Percentiles rank a stretch among this genome's conserved stretches.
Evolutionary conservation across 768 basidiomycete species (phyloP).

Genomic region (Sistotremastrum suecicum): DNA sequence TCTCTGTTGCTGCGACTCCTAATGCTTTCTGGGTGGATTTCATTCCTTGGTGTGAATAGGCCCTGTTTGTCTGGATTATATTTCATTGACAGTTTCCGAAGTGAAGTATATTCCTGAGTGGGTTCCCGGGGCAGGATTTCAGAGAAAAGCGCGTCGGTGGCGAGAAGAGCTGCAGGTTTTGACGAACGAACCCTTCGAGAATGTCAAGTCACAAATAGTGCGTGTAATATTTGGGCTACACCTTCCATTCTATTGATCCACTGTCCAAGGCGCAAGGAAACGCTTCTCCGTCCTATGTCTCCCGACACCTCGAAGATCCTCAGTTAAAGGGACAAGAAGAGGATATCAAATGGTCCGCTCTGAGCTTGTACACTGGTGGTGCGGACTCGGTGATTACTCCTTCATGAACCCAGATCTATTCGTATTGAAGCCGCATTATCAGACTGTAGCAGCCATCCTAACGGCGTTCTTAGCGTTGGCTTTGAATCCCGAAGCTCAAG

Average conservation of each 20-base stretch:
- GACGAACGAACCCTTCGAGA: constrained; percentile 9
- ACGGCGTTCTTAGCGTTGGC: constrained; percentile 7
- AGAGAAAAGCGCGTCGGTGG: constrained; percentile 16
- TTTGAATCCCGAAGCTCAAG: constrained; percentile 8
- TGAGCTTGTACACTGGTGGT: background rate
- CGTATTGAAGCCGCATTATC: too few relatives aligned
- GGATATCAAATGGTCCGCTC: background rate
- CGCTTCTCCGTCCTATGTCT: background rate
- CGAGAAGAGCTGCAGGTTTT: background rate
- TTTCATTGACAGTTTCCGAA: too few relatives aligned
- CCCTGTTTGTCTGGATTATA: too few relatives aligned
- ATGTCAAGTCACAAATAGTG: constrained; percentile 9
- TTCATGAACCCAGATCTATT: too few relatives aligned
- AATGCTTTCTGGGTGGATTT: too few relatives aligned
- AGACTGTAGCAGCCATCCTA: background rate
- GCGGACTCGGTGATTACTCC: background rate
- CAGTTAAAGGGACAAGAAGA: background rate
- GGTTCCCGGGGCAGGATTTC: constrained; percentile 24
- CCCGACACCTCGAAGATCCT: background rate
- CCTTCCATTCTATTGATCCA: too few relatives aligned
- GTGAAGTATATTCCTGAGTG: constrained; percentile 22
- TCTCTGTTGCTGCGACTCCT: background rate
- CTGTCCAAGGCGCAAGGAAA: background rate
- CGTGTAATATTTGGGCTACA: too few relatives aligned
- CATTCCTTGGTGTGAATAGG: too few relatives aligned